Percentiles rank a stretch among this genome's conserved stretches.
Conservation (phyloP, 139 green algal genomes). For the Spirogloea muscicola region DNA sequence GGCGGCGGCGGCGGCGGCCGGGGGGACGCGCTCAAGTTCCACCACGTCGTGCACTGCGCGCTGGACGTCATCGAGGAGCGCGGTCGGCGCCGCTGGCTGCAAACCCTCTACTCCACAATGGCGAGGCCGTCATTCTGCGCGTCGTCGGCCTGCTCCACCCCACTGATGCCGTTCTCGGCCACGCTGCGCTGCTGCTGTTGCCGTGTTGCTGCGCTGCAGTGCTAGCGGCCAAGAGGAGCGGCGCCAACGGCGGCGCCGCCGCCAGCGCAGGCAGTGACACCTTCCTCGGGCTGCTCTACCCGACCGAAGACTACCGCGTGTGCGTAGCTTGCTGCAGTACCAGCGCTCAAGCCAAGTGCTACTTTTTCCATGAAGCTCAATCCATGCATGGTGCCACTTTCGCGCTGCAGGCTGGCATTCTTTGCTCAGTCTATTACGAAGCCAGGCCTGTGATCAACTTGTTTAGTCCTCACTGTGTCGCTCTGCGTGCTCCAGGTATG, state of each 20-base stretch:
- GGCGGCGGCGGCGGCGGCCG: no score
- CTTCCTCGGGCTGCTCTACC: conserved; percentile 78
- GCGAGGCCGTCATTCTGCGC: background rate
- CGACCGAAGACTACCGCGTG: conserved; percentile 77
- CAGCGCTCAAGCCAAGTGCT: no score
- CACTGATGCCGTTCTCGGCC: background rate
- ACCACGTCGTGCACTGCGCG: conserved; percentile 79
- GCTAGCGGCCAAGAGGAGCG: conserved; percentile 17
- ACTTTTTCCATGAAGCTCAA: background rate
- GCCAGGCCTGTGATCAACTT: no score
- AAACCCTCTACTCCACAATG: background rate
- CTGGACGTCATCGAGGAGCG: conserved; percentile 83
- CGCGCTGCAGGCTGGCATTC: background rate
- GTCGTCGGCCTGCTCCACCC: background rate
- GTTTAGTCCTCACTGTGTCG: background rate
- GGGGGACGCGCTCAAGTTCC: conserved; percentile 66
- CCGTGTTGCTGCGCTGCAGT: background rate
- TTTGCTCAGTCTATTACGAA: background rate
- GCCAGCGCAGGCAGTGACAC: conserved; percentile 59
- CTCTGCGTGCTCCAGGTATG: conserved; percentile 30
- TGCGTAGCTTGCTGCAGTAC: no score
- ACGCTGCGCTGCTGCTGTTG: background rate
- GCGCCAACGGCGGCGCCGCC: no score
- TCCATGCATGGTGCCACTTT: background rate
- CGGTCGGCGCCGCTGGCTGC: conserved; percentile 46